Evolutionary conservation across 2,329 filamentous ascomycete genomes (phyloP), one percentile per base, ranked within the genome.

Genomic region (Sclerotinia nivalis): DNA sequence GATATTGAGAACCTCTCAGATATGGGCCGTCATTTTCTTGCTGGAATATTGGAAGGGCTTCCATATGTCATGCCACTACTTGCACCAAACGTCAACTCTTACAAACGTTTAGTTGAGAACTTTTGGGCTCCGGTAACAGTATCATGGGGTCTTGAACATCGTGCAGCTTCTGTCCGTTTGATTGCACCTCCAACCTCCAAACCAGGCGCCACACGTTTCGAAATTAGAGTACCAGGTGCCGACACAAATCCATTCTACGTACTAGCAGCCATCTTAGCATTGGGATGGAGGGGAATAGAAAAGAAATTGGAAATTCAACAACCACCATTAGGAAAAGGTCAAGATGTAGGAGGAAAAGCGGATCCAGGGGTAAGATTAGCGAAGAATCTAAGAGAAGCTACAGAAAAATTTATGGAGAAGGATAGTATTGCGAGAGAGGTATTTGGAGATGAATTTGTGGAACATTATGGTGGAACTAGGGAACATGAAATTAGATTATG

Each of bases 51-150:
- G 0, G 90, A 93, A 34, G 96, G 95, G 20, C 86, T 99, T 5
- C 93, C 96, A 2, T 93, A 97, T 77, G 88, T 98, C 74, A 99
- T 99, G 96, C 96, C 96, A 0, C 84, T 98, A 70, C 85, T 99
- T 18, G 96, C 95, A 0, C 96, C 96, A 0, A 99, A 93, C 0
- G 88, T 99, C 78, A 99, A 99, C 85, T 97, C 93, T 72, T 99
- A 99, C 85, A 99, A 99, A 83, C 90, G 96, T 4, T 86, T 99
- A 0, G 96, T 99, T 2, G 96, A 99, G 83, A 98, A 98, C 82
- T 98, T 97, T 82, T 99, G 96, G 96, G 96, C 96, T 0, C 96
- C 96, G 0, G 96, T 99, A 8, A 97, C 95, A 0, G 96, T 98
- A 0, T 97, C 93, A 0, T 99, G 96, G 96, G 96, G 96, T 0